Base-by-base conservation (phyloP, 2,329 filamentous ascomycete species). In the Cladophialophora immunda region DNA sequence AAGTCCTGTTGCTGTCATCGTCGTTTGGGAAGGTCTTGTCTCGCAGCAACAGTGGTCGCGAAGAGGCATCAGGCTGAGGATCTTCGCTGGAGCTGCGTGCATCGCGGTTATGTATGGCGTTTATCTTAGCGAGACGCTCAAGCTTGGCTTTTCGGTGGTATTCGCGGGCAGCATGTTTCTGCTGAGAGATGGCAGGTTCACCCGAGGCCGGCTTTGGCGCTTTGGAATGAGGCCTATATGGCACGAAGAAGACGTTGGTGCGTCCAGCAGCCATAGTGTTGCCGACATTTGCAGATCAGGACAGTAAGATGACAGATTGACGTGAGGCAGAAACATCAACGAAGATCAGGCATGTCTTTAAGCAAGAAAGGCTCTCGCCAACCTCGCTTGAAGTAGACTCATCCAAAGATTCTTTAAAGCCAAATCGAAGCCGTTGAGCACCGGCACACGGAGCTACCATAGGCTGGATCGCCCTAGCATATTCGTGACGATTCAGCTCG, bases 131-230 rank as follows among this genome's bases (percentile, higher is more conserved):
- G 30, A 58, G 50, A 32, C 64, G 54, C 50, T 64, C 47, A 25
- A 61, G 55, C 52, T 69, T 69, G 53, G 52, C 60, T 25, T 65
- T 66, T 50, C 67, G 41, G 30, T 69, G 67, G 52, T 66, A 66
- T 41, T 69, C 67, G 2, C 64, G 59, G 25, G 64, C 67, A 41
- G 67, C 67, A 55, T 69, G 67, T 47, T 64, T 66, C 41, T 66
- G 67, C 52, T 66, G 67, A n/a, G 67, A 64, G 3, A 69, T 64
- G 13, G 27, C 50, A 19, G 36, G 53, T 25, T 41, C 41, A 22
- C 62, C 45, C 2, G 41, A 50, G 22, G 22, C 30, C 25, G 64
- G 27, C 30, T 47, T 38, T 11, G 36, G 29, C 29, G 55, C 38
- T 25, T 38, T 53, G 19, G 55, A 61, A 6, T 56, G 29, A 22